Evolutionary conservation across 768 basidiomycete genomes (phyloP).

Genomic region (Vararia minispora): DNA sequence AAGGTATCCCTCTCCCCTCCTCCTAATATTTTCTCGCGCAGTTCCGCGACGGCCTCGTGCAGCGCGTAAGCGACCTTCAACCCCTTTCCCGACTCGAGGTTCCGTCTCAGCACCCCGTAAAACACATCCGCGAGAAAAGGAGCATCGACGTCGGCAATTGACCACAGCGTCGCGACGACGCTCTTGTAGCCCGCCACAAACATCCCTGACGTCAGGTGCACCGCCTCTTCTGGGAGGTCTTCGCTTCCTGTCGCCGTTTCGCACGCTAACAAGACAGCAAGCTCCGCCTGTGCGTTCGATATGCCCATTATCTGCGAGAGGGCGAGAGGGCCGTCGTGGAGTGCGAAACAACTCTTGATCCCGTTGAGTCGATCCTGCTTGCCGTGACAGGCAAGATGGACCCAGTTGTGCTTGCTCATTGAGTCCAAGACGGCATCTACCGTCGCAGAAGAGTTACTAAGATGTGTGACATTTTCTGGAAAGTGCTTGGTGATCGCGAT

Average conservation of each 20-base stretch:
- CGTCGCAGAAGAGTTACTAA: too few species aligned
- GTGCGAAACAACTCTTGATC: constrained; percentile 6
- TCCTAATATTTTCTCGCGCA: too few species aligned
- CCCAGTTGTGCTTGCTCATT: too few species aligned
- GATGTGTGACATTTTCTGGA: too few species aligned
- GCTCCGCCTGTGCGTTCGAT: constrained; percentile 8
- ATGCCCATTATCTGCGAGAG: constrained; percentile 5
- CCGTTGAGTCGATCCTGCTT: constrained; percentile 4
- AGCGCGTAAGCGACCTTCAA: too few species aligned
- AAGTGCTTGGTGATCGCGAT: too few species aligned
- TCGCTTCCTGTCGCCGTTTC: constrained; percentile 6
- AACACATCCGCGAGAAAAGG: too few species aligned
- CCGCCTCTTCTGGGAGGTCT: constrained; percentile 3
- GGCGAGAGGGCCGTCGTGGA: constrained; percentile 5
- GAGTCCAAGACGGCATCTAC: too few species aligned
- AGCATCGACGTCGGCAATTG: constrained; percentile 4
- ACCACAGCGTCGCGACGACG: constrained; percentile 8
- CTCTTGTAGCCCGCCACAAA: constrained; percentile 6
- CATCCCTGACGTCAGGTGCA: constrained; percentile 6
- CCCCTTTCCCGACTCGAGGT: too few species aligned
- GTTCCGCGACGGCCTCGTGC: too few species aligned
- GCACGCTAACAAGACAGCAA: constrained; percentile 1
- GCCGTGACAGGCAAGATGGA: constrained; percentile 13
- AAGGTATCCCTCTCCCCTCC: too few species aligned
- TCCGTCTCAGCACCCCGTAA: too few species aligned